phyloP scores from a whole-genome alignment of 2,329 filamentous ascomycete species.

The Sarocladiaceae sp. region DNA sequence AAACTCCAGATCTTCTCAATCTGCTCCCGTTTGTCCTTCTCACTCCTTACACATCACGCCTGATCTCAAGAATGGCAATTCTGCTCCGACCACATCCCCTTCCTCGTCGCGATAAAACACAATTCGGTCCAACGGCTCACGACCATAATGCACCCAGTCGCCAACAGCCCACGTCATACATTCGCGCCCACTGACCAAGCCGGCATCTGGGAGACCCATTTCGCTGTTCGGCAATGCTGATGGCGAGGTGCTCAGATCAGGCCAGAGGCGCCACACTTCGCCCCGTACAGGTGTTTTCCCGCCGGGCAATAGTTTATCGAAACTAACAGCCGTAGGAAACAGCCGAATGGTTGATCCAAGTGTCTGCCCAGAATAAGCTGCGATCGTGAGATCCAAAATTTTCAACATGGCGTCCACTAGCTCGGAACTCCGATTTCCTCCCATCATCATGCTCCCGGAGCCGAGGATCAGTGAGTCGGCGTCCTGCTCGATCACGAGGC shows the following conservation, averaged over 20 bases:
- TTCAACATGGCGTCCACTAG: slow-evolving; percentile 13
- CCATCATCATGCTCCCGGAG: slow-evolving; percentile 16
- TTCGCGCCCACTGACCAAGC: slow-evolving; percentile 16
- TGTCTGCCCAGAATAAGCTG: slow-evolving; percentile 8
- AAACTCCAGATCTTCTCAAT: too few species aligned
- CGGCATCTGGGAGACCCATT: slow-evolving; percentile 24
- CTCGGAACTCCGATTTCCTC: background rate
- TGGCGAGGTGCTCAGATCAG: slow-evolving; percentile 13
- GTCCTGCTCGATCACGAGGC: slow-evolving; percentile 15
- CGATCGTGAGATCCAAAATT: slow-evolving; percentile 20
- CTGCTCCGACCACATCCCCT: slow-evolving; percentile 22
- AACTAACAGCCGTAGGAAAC: slow-evolving; percentile 18
- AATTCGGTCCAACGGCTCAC: slow-evolving; percentile 27
- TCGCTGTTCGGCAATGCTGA: background rate
- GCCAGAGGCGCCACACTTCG: slow-evolving; percentile 26
- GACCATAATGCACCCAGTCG: slow-evolving; percentile 31
- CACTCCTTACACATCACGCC: slow-evolving; percentile 13
- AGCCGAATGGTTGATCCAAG: slow-evolving; percentile 19
- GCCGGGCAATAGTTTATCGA: background rate
- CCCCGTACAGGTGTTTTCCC: slow-evolving; percentile 7
- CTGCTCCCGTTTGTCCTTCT: background rate
- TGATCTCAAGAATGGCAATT: slow-evolving; percentile 28
- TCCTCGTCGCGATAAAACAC: slow-evolving; percentile 23
- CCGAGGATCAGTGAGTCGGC: slow-evolving; percentile 16
- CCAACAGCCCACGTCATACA: slow-evolving; percentile 27